Evolutionary conservation across 495 filamentous ascomycete genomes (phyloP), one percentile per base, ranked within the genome.

Genomic region (Penicillium psychrofluorescens): DNA sequence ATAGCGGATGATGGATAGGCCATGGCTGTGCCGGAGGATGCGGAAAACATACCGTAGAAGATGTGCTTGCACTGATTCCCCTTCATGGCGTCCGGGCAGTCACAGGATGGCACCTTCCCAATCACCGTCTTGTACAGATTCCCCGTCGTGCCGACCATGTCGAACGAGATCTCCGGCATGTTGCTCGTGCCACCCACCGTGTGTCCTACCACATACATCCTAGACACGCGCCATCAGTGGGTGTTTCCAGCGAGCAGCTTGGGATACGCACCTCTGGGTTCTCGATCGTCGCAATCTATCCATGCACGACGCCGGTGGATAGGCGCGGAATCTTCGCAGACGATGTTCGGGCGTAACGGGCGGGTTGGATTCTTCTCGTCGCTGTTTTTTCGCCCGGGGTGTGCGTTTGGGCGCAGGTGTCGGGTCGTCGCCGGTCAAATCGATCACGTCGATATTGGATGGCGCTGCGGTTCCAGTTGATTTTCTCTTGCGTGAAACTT

Each of bases 11-110:
- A 22, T 6, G 2, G 22, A 38, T 4, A 11, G 42, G 27, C 12
- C 4, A 8, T 6, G 40, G 44, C 6, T 29, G 11, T 22, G 38
- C 29, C 12, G 16, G 8, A 34, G 14, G 15, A 29, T 0, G 12
- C 9, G 28, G 9, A 9, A 36, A 35, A 38, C 62, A 37, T 68
- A 79, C 81, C 60, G 51, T 84, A 85, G 43, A 77, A 59, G 33
- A 85, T 79, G 50, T 86, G 83, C 56, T 91, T 91, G 75, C 86
- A 91, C 49, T 88, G 83, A 44, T 85, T 78, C 10, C 79, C 76
- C 28, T 75, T 71, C 27, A n/a, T 41, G 7, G 61, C 67, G 58
- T 85, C 78, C 0, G 84, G 83, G 58, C 86, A 90, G 35, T 69
- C 68, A 61, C 88, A 94, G n/a, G 35, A 59, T 0, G 85, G 85